Evolutionary conservation across 2,329 filamentous ascomycete species (phyloP), one percentile per base, ranked within the genome.

Genomic region (Colletotrichum brevisporum): DNA sequence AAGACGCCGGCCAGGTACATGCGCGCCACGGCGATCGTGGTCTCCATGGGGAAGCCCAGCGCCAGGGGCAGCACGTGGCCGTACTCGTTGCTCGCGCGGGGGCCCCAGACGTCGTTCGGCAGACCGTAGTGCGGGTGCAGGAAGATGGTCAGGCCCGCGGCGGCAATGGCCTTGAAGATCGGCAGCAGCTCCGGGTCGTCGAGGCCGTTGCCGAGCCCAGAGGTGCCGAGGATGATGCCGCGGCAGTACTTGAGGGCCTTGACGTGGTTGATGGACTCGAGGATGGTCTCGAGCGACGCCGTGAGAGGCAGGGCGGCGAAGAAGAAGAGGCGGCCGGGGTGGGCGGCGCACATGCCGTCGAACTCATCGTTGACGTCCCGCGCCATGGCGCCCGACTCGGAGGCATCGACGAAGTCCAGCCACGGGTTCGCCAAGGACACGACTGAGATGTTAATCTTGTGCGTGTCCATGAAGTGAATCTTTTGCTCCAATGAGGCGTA

Each of bases 91-190:
- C 79, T 83, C 0, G 88, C 89, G 8, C 91, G 84, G 0, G 92
- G 88, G 0, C 95, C 95, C 81, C 93, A 97, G 4, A 97, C 93
- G 9, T 90, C 88, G 68, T 88, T 88, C 0, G 94, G 94, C 2
- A 98, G 87, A 1, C 95, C 95, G 78, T 98, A 97, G 80, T 98
- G 95, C 31, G 95, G 95, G 79, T 98, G 95, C 59, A 98, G 80
- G 82, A 98, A 98, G 56, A 97, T 84, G 26, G 92, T 83, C 41
- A 94, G 83, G 8, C 84, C 79, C 0, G 88, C 87, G 48, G 87
- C 85, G 50, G 93, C 89, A 1, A 98, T 80, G 0, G 91, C 90
- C 12, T 85, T 78, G 80, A 94, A 93, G 12, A 98, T 86, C 0
- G 92, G 90, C 43, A 95, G 86, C 27, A 98, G 82, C 1, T 82